Conservation (phyloP, 306 rosid genomes). For the Macrotyloma uniflorum region DNA sequence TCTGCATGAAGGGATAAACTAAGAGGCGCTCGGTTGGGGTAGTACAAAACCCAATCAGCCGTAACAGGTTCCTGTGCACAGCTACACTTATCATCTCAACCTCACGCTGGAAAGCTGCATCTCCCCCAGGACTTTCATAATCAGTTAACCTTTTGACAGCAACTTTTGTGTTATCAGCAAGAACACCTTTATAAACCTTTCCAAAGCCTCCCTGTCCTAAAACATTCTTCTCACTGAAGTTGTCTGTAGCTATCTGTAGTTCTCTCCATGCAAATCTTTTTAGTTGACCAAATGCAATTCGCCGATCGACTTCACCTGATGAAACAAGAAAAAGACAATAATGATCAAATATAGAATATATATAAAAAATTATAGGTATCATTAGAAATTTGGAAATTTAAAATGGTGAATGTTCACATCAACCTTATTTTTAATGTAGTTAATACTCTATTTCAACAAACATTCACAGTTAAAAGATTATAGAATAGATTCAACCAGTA, state of each 20-base stretch:
- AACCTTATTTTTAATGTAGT: constrained; percentile 4
- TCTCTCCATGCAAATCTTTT: constrained; percentile 95
- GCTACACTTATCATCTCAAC: constrained; percentile 99
- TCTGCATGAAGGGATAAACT: constrained; percentile 98
- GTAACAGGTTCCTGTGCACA: constrained; percentile 85
- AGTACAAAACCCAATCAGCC: constrained; percentile 91
- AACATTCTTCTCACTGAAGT: constrained; percentile 87
- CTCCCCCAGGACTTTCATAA: constrained; percentile 97
- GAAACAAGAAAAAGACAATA: constrained; percentile 18
- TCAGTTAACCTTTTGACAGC: constrained; percentile 96
- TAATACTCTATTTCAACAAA: constrained; percentile 12
- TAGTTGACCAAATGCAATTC: constrained; percentile 95
- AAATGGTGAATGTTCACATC: constrained; percentile 13
- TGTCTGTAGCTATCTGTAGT: constrained; percentile 89
- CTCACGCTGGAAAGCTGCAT: constrained; percentile 96
- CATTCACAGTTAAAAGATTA: constrained; percentile 12
- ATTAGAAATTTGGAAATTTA: background rate
- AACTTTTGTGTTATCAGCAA: constrained; percentile 81
- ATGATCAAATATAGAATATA: no score
- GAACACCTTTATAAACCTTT: constrained; percentile 96
- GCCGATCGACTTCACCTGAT: constrained; percentile 93
- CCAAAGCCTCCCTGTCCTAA: constrained; percentile 99
- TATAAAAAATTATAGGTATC: no score
- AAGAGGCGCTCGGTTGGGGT: constrained; percentile 93
- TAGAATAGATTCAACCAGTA: constrained; percentile 5